phyloP scores from a whole-genome alignment of 495 filamentous ascomycete genomes.

The Echria macrotheca region DNA sequence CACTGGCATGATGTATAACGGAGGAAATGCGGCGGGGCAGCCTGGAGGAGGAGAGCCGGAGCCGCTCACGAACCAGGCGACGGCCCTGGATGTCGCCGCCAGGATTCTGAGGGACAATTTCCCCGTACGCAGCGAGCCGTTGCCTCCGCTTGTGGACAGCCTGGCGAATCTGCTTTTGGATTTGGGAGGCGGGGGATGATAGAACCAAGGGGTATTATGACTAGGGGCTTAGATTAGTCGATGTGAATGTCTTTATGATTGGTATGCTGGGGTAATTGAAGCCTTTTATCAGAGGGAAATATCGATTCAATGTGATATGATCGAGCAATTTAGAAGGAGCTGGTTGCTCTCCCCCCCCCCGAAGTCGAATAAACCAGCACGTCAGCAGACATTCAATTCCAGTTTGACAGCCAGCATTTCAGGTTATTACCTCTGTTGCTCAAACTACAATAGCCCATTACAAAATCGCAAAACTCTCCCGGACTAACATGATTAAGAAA shows the following conservation, averaged over 20 bases:
- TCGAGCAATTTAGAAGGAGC: too few species aligned
- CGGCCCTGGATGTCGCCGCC: constrained; percentile 9
- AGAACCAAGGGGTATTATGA: too few species aligned
- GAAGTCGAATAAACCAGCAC: too few species aligned
- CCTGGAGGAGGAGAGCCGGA: not conserved
- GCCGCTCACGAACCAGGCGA: constrained; percentile 8
- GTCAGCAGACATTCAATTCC: too few species aligned
- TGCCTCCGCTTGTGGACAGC: constrained; percentile 23
- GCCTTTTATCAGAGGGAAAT: not conserved
- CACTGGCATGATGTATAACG: not conserved
- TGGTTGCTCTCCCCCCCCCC: too few species aligned
- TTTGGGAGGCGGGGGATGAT: constrained; percentile 16
- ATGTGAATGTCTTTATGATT: not conserved
- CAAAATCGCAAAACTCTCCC: too few species aligned
- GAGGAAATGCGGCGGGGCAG: not conserved
- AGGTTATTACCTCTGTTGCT: too few species aligned
- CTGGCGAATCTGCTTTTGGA: constrained; percentile 15
- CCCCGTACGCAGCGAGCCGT: constrained; percentile 14
- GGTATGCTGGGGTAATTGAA: not conserved
- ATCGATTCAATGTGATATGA: not conserved
- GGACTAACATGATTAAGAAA: too few species aligned
- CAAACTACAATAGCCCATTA: too few species aligned
- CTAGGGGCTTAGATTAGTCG: too few species aligned
- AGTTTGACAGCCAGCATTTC: too few species aligned
- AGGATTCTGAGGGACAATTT: constrained; percentile 18